Evolutionary conservation across 257 asterid species (phyloP).

Genomic region (Perilla frutescens): DNA sequence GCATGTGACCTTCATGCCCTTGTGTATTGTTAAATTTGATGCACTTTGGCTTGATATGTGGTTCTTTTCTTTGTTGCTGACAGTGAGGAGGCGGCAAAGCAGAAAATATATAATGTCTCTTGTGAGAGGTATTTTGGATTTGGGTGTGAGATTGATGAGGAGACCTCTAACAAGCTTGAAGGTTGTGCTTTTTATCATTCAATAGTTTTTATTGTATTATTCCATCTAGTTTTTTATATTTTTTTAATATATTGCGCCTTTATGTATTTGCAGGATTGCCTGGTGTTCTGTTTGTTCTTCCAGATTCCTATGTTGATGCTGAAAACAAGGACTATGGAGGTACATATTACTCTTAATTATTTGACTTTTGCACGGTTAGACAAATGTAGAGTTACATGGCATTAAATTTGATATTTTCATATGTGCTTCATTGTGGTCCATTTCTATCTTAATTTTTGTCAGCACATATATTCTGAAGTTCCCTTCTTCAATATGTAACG

Average conservation of each 20-base stretch:
- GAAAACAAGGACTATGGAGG: conserved; percentile 99
- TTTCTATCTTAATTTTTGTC: background rate
- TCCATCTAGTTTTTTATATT: background rate
- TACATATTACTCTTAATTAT: conserved; percentile 29
- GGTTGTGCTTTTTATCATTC: conserved; percentile 48
- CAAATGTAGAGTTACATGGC: background rate
- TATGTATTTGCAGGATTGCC: conserved; percentile 64
- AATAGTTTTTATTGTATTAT: background rate
- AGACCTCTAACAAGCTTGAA: conserved; percentile 95
- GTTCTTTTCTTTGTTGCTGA: conserved; percentile 22
- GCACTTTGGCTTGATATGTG: background rate
- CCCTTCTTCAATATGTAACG: background rate
- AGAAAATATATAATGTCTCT: conserved; percentile 88
- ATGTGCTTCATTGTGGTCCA: background rate
- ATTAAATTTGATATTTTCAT: background rate
- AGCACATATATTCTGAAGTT: background rate
- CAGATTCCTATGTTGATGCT: conserved; percentile 97
- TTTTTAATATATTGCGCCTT: background rate
- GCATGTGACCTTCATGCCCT: background rate
- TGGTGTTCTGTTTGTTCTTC: conserved; percentile 94
- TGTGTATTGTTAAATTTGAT: background rate
- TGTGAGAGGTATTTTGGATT: conserved; percentile 94
- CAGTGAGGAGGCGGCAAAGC: conserved; percentile 93
- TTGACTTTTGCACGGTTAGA: background rate
- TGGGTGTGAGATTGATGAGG: conserved; percentile 97